These are phyloP conservation scores for Heliosperma pusillum DNA, from an alignment of 148 eudicot genomes.

Conservation along the genomic window DNA sequence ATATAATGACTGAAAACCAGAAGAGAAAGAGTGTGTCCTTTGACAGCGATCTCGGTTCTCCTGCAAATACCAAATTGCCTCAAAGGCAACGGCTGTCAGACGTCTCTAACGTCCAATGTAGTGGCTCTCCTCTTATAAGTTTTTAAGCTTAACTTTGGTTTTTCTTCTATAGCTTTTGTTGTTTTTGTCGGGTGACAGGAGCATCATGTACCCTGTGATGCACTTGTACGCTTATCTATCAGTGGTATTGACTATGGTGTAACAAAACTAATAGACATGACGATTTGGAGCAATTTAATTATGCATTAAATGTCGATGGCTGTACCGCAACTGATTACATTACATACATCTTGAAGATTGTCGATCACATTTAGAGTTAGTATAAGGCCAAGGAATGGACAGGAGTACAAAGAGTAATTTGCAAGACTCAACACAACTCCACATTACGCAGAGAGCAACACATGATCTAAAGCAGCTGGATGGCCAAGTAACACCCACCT, in stretches of 20 bases:
- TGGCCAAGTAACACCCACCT: background rate
- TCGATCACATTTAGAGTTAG: too few relatives aligned
- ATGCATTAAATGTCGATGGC: too few relatives aligned
- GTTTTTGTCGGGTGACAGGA: background rate
- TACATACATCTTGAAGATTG: too few relatives aligned
- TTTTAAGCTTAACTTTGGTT: constrained; percentile 9
- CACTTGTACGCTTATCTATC: background rate
- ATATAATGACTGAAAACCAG: constrained; percentile 38
- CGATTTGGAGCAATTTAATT: too few relatives aligned
- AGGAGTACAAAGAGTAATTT: background rate
- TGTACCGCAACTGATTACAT: too few relatives aligned
- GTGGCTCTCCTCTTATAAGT: constrained; percentile 64
- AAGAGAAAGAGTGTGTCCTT: constrained; percentile 61
- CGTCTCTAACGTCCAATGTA: constrained; percentile 70
- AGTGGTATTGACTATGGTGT: background rate
- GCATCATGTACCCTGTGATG: constrained; percentile 17
- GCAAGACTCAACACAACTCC: background rate
- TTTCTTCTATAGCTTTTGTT: background rate
- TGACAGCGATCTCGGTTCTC: constrained; percentile 43
- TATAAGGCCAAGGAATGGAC: background rate
- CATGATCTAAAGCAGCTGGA: background rate
- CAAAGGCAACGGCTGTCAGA: constrained; percentile 80
- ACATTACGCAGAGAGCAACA: background rate
- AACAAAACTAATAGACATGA: background rate
- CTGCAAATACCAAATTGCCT: constrained; percentile 48